Evolutionary conservation across 345 rosid species (phyloP), one percentile per base, ranked within the genome.

Genomic region (Tarenaya hassleriana): DNA sequence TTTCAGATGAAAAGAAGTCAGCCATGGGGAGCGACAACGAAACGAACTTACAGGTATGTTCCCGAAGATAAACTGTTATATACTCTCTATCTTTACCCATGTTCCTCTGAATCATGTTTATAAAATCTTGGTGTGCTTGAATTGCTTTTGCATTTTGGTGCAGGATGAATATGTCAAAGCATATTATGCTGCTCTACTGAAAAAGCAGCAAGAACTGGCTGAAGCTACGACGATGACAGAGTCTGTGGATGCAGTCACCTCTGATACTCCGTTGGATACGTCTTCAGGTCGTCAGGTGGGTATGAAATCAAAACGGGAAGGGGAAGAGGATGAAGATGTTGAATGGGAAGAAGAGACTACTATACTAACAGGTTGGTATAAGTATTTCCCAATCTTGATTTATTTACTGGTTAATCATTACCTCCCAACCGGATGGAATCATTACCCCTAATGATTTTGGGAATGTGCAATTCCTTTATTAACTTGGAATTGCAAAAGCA

Each of bases 91-190:
- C 37, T 32, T 50, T 18, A 8, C 17, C 29, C 19, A 18, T 24
- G 29, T 24, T 48, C 45, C 41, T 41, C 4, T 7, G 61, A 19
- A 17, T 55, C 7, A 16, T 16, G 32, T 44, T 60, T 33, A 16
- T 9, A 27, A 16, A n/a, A 27, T 16, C 13, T 43, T 51, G 14
- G 24, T 35, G 52, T 19, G n/a, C n/a, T n/a, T 12, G n/a, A 14
- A 32, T 16, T 24, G 29, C 29, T 47, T 39, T 10, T 43, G 8
- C 31, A 27, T 43, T 42, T 38, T 62, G 35, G 48, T 49, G 53
- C 81, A 92, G 97, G 90, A 85, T 35, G 91, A 85, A 68, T 85
- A 92, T 67, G 59, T 67, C 16, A 88, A 79, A 78, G 94, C 91
- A 35, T 92, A 77, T 64, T 79, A 82, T 53, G 76, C 80, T 31